These are phyloP conservation scores for Penicillium glabrum DNA, from an alignment of 2,329 filamentous ascomycete genomes.

Conservation along the genomic window DNA sequence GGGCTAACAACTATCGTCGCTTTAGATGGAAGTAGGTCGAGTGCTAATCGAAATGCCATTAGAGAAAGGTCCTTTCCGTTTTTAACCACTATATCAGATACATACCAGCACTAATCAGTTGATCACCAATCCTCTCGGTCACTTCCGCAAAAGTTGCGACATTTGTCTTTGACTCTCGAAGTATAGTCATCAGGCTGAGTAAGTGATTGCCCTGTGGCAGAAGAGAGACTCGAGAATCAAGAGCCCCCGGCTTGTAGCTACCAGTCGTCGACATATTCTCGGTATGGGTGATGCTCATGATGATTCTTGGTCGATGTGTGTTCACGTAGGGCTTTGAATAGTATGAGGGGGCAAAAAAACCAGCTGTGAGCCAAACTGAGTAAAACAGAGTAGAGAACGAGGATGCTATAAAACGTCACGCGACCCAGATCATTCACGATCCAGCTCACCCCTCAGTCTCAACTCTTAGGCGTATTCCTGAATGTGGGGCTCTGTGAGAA, in stretches of 20 bases:
- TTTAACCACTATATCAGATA: neutral
- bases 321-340: neutral
- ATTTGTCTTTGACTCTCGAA: conserved; percentile 1
- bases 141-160: neutral
- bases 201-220: conserved; percentile 4
- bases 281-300: neutral
- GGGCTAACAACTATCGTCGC: neutral
- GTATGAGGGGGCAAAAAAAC: neutral
- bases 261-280: neutral
- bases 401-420: neutral
- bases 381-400: neutral
- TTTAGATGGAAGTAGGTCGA: conserved; percentile 1
- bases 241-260: neutral
- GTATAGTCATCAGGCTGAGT: conserved; percentile 4
- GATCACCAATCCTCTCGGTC: conserved; percentile 2
- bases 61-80: neutral
- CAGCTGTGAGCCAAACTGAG: neutral
- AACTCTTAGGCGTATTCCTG: neutral
- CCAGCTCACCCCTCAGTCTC: neutral
- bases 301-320: neutral
- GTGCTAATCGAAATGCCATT: neutral
- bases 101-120: conserved; percentile 6
- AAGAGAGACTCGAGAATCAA: neutral
- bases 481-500: neutral
- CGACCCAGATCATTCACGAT: neutral